Base-by-base conservation (phyloP, 2,329 filamentous ascomycete species). In the Diaporthe vaccinii region DNA sequence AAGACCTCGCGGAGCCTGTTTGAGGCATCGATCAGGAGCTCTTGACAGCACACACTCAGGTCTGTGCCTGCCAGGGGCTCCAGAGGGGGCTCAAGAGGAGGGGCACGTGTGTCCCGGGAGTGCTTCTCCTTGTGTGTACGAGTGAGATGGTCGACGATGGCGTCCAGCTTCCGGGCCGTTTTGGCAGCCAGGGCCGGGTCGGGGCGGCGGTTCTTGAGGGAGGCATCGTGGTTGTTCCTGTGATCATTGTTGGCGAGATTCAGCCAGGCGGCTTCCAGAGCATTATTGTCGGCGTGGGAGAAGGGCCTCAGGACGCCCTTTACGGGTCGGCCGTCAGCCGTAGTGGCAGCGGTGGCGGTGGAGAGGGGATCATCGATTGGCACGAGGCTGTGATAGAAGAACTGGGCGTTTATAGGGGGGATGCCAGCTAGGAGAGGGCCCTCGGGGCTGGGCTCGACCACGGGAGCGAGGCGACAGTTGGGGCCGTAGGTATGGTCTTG, bases 291-390 rank as follows among this genome's bases (percentile, higher is more conserved):
- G 75, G 91, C 92, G 6, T 88, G 88, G 0, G 94, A 93, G 83
- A 98, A 98, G 0, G 95, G 95, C 58, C 94, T 91, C 12, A 95
- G 90, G 62, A 91, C 90, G 49, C 89, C 88, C 79, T 89, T 92
- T 46, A 87, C 84, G 73, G 88, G 83, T 74, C 86, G 89, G 20
- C 88, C 81, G 69, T 92, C 85, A 82, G 87, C 77, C 82, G 89
- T 80, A 34, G 83, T 83, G 82, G 87, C 77, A 82, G 89, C 79
- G 34, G 83, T 82, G 83, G 91, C 81, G 1, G 93, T 90, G 14
- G 93, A 95, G n/a, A 98, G 88, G 34, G 95, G 95, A 80, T 98
- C 95, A 80, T 98, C 95, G 81, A 98, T 95, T 41, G 95, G 93
- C 68, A 96, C 89, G 17, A 92, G 87, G 15, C 95, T 97, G 20